These are phyloP conservation scores for Gymnopilus junonius DNA, from an alignment of 768 basidiomycete species.

Conservation along the genomic window DNA sequence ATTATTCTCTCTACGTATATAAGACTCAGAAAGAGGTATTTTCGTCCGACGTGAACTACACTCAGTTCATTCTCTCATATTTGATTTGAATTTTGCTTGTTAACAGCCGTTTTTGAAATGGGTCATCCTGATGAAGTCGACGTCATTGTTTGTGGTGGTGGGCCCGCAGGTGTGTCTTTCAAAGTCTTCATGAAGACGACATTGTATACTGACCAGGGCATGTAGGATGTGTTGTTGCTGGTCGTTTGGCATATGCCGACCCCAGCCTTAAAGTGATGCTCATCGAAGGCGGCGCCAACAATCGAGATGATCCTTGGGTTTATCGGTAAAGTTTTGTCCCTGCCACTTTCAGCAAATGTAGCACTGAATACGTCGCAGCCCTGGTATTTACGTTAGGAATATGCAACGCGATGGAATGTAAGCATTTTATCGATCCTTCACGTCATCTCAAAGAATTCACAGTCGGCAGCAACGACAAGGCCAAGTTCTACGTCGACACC, in stretches of 20 bases:
- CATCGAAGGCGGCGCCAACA: constrained; percentile 75
- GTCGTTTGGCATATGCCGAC: constrained; percentile 72
- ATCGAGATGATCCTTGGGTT: constrained; percentile 77
- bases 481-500: constrained; percentile 72
- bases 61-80: constrained; percentile 2
- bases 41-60: constrained; percentile 13
- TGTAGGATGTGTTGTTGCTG: constrained; percentile 71
- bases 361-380: constrained; percentile 34
- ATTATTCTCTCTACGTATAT: constrained; percentile 18
- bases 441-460: not conserved
- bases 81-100: constrained; percentile 5
- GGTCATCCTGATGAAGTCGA: constrained; percentile 74
- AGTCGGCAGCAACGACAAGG: constrained; percentile 64
- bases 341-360: not conserved
- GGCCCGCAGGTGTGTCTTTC: constrained; percentile 55
- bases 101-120: constrained; percentile 28
- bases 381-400: constrained; percentile 71
- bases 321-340: constrained; percentile 45
- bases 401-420: constrained; percentile 75
- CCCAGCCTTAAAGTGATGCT: constrained; percentile 77
- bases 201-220: not conserved
- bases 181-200: not conserved
- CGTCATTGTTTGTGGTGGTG: constrained; percentile 71
- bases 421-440: constrained; percentile 18
- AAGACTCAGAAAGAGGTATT: constrained; percentile 1